These are phyloP conservation scores for Stagonosporopsis tanaceti DNA, from an alignment of 2,329 filamentous ascomycete genomes.

Conservation along the genomic window DNA sequence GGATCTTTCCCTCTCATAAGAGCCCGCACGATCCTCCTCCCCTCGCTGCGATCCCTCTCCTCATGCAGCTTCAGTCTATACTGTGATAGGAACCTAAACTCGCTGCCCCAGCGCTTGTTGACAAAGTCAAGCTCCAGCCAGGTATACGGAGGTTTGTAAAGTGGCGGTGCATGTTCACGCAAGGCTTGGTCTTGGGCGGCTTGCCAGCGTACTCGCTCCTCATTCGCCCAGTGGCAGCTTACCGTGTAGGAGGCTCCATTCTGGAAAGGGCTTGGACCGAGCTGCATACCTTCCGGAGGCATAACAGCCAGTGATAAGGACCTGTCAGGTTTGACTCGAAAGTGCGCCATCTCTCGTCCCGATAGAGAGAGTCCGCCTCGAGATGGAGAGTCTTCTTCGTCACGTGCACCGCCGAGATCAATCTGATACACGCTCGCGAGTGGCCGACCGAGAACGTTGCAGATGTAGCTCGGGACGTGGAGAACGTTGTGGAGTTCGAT, in stretches of 20 bases:
- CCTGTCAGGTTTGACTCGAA: background rate
- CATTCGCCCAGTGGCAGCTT: background rate
- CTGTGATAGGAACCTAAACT: constrained; percentile 1
- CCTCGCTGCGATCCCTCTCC: constrained; percentile 2
- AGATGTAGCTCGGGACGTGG: constrained; percentile 1
- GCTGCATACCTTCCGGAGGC: background rate
- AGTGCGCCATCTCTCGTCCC: constrained; percentile 4
- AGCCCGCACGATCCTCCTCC: background rate
- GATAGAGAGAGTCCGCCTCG: background rate
- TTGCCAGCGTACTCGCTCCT: constrained; percentile 8
- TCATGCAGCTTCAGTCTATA: background rate
- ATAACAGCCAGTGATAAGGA: constrained; percentile 5
- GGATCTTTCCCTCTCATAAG: background rate
- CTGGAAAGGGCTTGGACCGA: background rate
- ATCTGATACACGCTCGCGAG: constrained; percentile 1
- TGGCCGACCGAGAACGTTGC: constrained; percentile 9
- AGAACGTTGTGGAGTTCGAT: constrained; percentile 13
- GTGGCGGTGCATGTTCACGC: background rate
- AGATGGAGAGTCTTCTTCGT: background rate
- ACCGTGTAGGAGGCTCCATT: background rate
- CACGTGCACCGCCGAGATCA: background rate
- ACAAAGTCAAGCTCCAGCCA: background rate
- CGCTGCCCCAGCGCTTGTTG: background rate
- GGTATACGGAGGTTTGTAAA: background rate
- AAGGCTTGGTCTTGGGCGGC: background rate